These are phyloP conservation scores for Sanghuangporus baumii DNA, from an alignment of 1,284 basidiomycete species.

Conservation along the genomic window DNA sequence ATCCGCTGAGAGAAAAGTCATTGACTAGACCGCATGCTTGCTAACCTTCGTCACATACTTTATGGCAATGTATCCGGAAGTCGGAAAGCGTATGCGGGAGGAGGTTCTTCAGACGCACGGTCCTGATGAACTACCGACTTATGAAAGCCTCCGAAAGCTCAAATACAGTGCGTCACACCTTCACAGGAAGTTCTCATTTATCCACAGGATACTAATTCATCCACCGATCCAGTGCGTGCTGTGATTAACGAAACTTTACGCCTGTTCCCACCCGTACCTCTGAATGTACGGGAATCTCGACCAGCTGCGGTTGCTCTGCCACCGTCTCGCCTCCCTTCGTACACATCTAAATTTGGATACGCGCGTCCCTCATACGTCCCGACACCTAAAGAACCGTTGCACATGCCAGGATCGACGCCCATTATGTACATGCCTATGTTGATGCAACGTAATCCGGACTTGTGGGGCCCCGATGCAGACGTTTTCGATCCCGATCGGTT, in stretches of 20 bases:
- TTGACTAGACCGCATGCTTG: constrained; percentile 49
- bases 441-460: constrained; percentile 50
- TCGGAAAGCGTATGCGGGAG: constrained; percentile 46
- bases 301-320: constrained; percentile 44
- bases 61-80: constrained; percentile 53
- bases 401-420: constrained; percentile 53
- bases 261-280: constrained; percentile 66
- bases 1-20: neutral
- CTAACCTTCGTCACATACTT: constrained; percentile 63
- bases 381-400: constrained; percentile 35
- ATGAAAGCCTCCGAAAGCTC: constrained; percentile 48
- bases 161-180: constrained; percentile 49
- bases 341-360: constrained; percentile 19
- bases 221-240: constrained; percentile 48
- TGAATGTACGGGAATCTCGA: constrained; percentile 57
- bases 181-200: neutral
- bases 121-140: constrained; percentile 39
- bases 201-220: constrained; percentile 1
- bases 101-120: constrained; percentile 57
- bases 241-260: constrained; percentile 70
- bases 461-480: constrained; percentile 68
- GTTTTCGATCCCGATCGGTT: constrained; percentile 68
- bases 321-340: constrained; percentile 40
- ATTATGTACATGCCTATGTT: constrained; percentile 55
- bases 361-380: constrained; percentile 21